These are phyloP conservation scores for Garcia nutans DNA, from an alignment of 345 rosid species.

Conservation along the genomic window DNA sequence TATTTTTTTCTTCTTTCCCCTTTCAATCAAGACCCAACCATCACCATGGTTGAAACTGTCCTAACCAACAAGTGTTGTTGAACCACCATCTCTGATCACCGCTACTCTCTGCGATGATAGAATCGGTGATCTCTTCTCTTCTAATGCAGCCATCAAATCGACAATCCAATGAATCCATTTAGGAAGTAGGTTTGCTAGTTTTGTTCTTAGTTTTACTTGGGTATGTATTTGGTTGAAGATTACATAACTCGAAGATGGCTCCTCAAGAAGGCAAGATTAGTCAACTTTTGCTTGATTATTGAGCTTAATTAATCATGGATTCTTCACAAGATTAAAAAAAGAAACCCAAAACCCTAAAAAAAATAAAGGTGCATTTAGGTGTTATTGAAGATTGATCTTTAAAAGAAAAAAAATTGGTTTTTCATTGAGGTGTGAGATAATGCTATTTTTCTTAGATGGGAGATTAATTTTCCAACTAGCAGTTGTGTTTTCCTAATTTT, in stretches of 20 bases:
- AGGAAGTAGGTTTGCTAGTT: conserved; percentile 85
- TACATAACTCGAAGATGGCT: conserved; percentile 57
- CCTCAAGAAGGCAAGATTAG: conserved; percentile 69
- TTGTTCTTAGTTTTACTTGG: conserved; percentile 81
- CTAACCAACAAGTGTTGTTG: too few species aligned
- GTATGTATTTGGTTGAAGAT: conserved; percentile 86
- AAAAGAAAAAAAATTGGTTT: background rate
- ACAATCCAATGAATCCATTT: conserved; percentile 60
- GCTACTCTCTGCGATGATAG: too few species aligned
- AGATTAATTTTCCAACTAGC: background rate
- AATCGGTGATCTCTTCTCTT: too few species aligned
- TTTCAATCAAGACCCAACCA: too few species aligned
- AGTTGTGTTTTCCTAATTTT: conserved; percentile 14
- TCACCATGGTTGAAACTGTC: too few species aligned
- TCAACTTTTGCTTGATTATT: conserved; percentile 76
- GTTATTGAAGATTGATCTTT: conserved; percentile 6
- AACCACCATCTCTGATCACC: too few species aligned
- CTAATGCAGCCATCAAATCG: too few species aligned
- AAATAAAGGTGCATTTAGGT: conserved; percentile 10
- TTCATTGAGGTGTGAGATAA: conserved; percentile 10
- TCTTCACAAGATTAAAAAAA: background rate
- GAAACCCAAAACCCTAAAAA: too few species aligned
- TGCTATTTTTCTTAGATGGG: background rate
- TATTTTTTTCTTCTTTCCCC: too few species aligned
- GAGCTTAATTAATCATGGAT: conserved; percentile 7